Conservation (phyloP, 2,329 filamentous ascomycete genomes). For the Colletotrichum tanaceti region DNA sequence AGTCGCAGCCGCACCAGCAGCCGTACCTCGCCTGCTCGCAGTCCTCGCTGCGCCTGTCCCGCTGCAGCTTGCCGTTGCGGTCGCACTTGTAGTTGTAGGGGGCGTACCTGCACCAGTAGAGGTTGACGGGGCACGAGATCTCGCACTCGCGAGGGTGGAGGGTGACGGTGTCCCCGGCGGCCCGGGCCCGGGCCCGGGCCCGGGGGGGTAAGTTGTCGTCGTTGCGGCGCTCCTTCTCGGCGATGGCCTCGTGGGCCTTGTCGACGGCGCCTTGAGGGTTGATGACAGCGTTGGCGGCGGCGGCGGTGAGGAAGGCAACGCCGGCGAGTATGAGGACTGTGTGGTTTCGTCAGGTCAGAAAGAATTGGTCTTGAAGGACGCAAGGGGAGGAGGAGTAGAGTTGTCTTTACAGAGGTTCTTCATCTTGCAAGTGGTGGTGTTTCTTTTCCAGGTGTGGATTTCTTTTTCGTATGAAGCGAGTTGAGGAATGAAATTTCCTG, state of each 20-base stretch:
- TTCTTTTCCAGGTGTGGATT: background rate
- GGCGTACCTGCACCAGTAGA: slow-evolving; percentile 1
- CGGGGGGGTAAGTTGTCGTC: too few relatives aligned
- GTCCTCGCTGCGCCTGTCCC: slow-evolving; percentile 4
- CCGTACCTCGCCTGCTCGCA: slow-evolving; percentile 13
- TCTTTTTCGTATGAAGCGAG: background rate
- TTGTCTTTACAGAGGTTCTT: background rate
- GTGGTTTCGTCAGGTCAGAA: background rate
- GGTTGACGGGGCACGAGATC: slow-evolving; percentile 2
- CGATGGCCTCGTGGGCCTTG: background rate
- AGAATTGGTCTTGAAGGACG: rapidly evolving
- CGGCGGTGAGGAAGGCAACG: background rate
- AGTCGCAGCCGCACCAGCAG: slow-evolving; percentile 31
- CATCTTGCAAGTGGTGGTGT: background rate
- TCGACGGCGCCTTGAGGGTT: background rate
- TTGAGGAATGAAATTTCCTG: too few relatives aligned
- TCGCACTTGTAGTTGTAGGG: slow-evolving; percentile 17
- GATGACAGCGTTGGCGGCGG: background rate
- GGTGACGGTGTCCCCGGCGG: background rate
- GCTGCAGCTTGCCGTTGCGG: background rate
- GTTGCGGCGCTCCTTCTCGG: background rate
- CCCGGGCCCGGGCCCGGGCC: background rate
- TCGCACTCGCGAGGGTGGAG: slow-evolving; percentile 7
- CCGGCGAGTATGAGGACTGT: background rate
- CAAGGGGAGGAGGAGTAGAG: too few relatives aligned